Base-by-base conservation (phyloP, 2,329 filamentous ascomycete genomes). In the Plectosphaerella cucumerina region DNA sequence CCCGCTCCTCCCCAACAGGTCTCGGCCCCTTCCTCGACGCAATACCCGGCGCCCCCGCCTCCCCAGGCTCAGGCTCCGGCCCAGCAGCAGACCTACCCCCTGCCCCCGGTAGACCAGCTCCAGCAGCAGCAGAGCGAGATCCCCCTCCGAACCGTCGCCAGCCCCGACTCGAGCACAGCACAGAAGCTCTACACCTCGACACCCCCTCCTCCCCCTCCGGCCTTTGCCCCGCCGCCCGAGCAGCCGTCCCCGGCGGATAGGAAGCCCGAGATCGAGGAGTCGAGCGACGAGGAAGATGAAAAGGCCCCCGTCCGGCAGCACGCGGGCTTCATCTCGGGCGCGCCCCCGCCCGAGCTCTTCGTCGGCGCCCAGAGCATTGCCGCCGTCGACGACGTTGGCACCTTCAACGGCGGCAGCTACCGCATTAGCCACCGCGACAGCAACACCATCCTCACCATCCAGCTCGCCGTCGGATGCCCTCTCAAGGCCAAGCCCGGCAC, bases 321-420 rank as follows among this genome's bases (percentile, higher is more conserved):
- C 15, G 57, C 64, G 23, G 65, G 68, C 55, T 63, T 71, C 44
- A 61, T 68, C 18, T 63, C 64, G 11, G 68, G 68, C 23, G 74
- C 71, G 4, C 75, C 72, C 11, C 63, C 69, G 6, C 68, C 72
- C 15, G 68, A 70, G 31, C 79, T 87, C 51, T 91, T 93, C 56
- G 66, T 76, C 6, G 89, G 88, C 26, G 83, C 80, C 0, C 55
- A 52, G 34, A 52, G 47, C 17, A 53, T 47, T 31, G 73, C 86
- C 1, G 78, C 80, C 1, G 75, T 83, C 26, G 94, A 97, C 67
- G 92, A 96, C 59, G 83, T 96, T 2, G 94, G 94, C n/a, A 94
- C 88, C 0, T 99, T 97, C 75, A 97, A 97, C 65, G 94, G 94
- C 15, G 94, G 94, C 12, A 93, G 89, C 63, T 99, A 93, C 66